These are phyloP conservation scores for Kentomonas sorsogonicus DNA, from an alignment of 208 protist genomes.

Conservation along the genomic window DNA sequence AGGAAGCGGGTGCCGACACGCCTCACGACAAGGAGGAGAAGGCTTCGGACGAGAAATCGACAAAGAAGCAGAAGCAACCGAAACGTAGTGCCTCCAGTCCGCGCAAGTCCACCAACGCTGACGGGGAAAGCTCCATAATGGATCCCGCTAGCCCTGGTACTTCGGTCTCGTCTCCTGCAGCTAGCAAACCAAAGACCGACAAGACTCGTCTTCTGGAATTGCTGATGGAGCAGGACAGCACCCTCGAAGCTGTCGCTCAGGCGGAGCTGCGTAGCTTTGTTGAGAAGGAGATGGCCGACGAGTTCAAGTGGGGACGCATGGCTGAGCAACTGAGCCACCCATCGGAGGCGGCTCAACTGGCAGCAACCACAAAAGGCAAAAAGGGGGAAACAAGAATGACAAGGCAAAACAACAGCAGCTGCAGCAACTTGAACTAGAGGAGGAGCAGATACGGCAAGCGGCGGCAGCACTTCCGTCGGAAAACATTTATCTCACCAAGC, in stretches of 20 bases:
- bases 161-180: no score
- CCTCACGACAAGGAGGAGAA: no score
- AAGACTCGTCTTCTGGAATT: no score
- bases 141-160: no score
- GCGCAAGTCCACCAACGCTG: no score
- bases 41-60: no score
- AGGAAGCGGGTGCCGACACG: no score
- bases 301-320: conserved; percentile 51
- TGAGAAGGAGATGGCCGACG: conserved; percentile 42
- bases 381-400: conserved; percentile 26
- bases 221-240: no score
- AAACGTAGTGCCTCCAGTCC: no score
- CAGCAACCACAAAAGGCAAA: conserved; percentile 5
- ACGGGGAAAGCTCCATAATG: no score
- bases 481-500: conserved; percentile 58
- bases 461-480: conserved; percentile 47
- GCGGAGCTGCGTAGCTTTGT: conserved; percentile 35
- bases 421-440: conserved; percentile 38
- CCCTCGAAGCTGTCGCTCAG: conserved; percentile 12
- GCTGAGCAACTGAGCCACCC: conserved; percentile 25
- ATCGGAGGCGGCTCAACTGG: not conserved
- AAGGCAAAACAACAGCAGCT: conserved; percentile 31
- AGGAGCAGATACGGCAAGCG: conserved; percentile 36
- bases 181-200: no score
- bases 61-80: no score